Evolutionary conservation across 2,329 filamentous ascomycete species (phyloP).

Genomic region (Byssothecium circinans): DNA sequence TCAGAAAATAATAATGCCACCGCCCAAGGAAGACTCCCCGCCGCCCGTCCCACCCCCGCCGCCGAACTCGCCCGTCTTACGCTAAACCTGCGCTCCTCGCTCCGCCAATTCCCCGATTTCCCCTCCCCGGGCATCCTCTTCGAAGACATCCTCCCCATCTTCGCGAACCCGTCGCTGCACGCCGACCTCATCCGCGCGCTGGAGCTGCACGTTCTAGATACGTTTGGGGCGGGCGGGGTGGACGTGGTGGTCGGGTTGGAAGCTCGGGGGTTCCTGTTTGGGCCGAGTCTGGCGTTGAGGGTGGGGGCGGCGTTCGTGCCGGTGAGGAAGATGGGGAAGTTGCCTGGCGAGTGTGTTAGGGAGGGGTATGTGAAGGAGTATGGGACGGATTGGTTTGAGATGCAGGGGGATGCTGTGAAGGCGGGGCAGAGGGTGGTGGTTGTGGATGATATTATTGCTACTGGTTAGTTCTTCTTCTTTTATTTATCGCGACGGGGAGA

Average conservation of each 20-base stretch:
- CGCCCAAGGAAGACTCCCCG: slow-evolving; percentile 52
- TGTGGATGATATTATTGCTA: slow-evolving; percentile 98
- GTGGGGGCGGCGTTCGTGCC: slow-evolving; percentile 87
- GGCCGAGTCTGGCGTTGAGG: slow-evolving; percentile 80
- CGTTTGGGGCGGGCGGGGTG: slow-evolving; percentile 61
- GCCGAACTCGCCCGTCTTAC: slow-evolving; percentile 60
- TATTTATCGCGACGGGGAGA: no score
- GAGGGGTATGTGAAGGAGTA: slow-evolving; percentile 95
- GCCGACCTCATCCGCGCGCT: slow-evolving; percentile 78
- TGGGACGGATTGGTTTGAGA: slow-evolving; percentile 91
- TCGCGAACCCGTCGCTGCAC: slow-evolving; percentile 76
- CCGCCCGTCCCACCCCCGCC: slow-evolving; percentile 53
- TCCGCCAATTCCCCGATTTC: slow-evolving; percentile 90
- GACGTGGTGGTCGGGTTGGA: slow-evolving; percentile 94
- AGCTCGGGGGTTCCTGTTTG: slow-evolving; percentile 93
- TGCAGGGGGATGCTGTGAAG: slow-evolving; percentile 84
- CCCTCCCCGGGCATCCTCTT: slow-evolving; percentile 91
- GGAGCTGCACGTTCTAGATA: slow-evolving; percentile 74
- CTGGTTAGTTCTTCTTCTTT: slow-evolving; percentile 71
- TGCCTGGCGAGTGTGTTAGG: slow-evolving; percentile 84
- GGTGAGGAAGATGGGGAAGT: slow-evolving; percentile 92
- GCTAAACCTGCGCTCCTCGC: slow-evolving; percentile 67
- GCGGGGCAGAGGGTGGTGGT: slow-evolving; percentile 86
- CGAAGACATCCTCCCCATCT: slow-evolving; percentile 97
- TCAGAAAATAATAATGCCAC: slow-evolving; percentile 41